These are phyloP conservation scores for Phialophora macrospora DNA, from an alignment of 2,329 filamentous ascomycete species.

Conservation along the genomic window DNA sequence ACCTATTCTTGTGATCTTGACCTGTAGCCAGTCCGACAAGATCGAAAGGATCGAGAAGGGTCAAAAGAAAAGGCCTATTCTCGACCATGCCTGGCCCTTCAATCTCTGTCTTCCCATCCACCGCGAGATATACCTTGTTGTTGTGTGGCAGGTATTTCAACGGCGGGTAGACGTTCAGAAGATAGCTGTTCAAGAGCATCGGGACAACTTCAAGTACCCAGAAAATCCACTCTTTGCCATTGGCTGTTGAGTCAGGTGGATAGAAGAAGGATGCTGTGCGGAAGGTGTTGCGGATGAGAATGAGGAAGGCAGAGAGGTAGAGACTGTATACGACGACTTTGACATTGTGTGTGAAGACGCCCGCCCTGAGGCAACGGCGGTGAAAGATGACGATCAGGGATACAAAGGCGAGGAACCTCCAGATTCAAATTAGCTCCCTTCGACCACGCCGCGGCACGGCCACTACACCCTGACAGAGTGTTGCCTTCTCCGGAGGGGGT, in stretches of 20 bases:
- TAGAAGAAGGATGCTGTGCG: constrained; percentile 58
- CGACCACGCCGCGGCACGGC: not conserved
- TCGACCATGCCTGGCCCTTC: constrained; percentile 57
- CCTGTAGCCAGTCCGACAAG: constrained; percentile 46
- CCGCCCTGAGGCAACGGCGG: constrained; percentile 46
- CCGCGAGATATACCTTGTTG: constrained; percentile 57
- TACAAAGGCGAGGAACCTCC: constrained; percentile 54
- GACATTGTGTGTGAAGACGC: constrained; percentile 53
- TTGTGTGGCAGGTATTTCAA: constrained; percentile 56
- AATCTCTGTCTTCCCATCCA: constrained; percentile 59
- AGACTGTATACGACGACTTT: constrained; percentile 52
- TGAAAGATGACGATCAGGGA: constrained; percentile 55
- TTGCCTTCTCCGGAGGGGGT: not conserved
- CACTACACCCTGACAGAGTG: not conserved
- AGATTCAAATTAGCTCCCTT: constrained; percentile 1
- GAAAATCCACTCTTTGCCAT: constrained; percentile 56
- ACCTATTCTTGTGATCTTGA: constrained; percentile 46
- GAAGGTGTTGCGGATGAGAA: constrained; percentile 57
- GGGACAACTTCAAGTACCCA: constrained; percentile 60
- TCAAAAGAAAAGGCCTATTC: constrained; percentile 52
- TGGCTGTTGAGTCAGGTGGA: constrained; percentile 42
- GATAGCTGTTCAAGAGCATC: constrained; percentile 57
- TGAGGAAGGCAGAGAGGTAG: constrained; percentile 42
- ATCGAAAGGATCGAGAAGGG: constrained; percentile 52
- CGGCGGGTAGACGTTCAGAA: constrained; percentile 60